These are phyloP conservation scores for Daldinia grandis DNA, from an alignment of 495 filamentous ascomycete species.

Conservation along the genomic window DNA sequence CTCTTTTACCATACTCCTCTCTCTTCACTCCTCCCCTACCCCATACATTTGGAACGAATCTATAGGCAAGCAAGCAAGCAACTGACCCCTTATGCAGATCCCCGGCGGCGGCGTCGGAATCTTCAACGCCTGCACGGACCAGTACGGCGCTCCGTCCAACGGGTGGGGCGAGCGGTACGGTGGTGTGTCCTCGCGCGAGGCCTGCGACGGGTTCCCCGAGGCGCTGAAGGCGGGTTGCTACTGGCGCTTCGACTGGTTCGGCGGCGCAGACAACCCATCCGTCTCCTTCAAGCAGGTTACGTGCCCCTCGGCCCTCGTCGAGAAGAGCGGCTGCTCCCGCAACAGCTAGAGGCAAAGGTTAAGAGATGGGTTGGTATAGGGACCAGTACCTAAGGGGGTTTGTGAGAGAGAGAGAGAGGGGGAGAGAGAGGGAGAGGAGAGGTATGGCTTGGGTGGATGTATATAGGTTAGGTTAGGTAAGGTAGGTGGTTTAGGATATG, in stretches of 20 bases:
- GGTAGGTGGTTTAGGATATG: too few species aligned
- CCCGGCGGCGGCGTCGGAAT: conserved; percentile 72
- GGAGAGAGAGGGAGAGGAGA: background rate
- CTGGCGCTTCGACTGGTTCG: conserved; percentile 76
- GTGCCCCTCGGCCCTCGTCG: conserved; percentile 67
- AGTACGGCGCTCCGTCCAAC: conserved; percentile 66
- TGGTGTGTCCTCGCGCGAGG: conserved; percentile 59
- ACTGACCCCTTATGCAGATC: conserved; percentile 51
- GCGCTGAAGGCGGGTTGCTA: conserved; percentile 69
- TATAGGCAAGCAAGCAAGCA: background rate
- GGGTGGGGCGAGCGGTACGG: conserved; percentile 72
- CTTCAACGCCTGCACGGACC: conserved; percentile 69
- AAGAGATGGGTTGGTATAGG: too few species aligned
- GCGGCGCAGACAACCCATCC: conserved; percentile 66
- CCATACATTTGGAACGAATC: background rate
- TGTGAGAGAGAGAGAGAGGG: background rate
- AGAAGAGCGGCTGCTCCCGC: conserved; percentile 56
- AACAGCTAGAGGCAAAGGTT: conserved; percentile 29
- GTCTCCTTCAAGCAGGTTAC: conserved; percentile 65
- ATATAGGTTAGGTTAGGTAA: too few species aligned
- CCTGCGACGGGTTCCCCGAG: conserved; percentile 64
- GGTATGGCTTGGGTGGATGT: background rate
- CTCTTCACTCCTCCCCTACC: conserved; percentile 49
- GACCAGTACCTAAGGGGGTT: background rate
- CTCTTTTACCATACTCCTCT: conserved; percentile 34